Percentiles rank a stretch among this genome's conserved stretches.
Evolutionary conservation across 768 basidiomycete genomes (phyloP).

Genomic region (Stropharia rugosoannulata): DNA sequence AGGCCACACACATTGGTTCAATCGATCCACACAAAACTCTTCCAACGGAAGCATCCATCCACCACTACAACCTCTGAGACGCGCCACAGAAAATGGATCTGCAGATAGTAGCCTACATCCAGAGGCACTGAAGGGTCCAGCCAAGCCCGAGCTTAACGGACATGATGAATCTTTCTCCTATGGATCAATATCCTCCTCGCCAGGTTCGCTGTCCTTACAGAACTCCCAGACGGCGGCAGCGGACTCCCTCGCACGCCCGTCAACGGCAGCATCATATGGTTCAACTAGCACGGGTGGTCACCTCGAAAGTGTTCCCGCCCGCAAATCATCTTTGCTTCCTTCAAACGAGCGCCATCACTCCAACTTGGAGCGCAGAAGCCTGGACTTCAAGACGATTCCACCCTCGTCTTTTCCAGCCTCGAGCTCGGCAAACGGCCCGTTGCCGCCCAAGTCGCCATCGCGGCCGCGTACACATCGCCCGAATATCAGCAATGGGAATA

Average conservation of each 20-base stretch:
- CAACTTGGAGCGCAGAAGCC: slow-evolving; percentile 17
- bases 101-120: slow-evolving; percentile 12
- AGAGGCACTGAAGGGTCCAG: slow-evolving; percentile 14
- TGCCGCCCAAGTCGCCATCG: slow-evolving; percentile 8
- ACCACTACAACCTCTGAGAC: slow-evolving; percentile 16
- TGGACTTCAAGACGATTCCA: slow-evolving; percentile 12
- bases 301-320: slow-evolving; percentile 18
- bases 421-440: background rate
- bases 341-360: slow-evolving; percentile 14
- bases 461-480: slow-evolving; percentile 7
- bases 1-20: slow-evolving; percentile 21
- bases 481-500: slow-evolving; percentile 17
- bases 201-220: slow-evolving; percentile 22
- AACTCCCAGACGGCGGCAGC: slow-evolving; percentile 16
- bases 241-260: slow-evolving; percentile 20
- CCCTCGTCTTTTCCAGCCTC: background rate
- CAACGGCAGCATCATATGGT: slow-evolving; percentile 13
- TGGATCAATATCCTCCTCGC: slow-evolving; percentile 28
- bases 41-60: slow-evolving; percentile 9
- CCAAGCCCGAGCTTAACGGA: slow-evolving; percentile 20
- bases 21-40: slow-evolving; percentile 4
- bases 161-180: slow-evolving; percentile 25
- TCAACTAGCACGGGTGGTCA: slow-evolving; percentile 17
- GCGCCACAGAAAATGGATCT: slow-evolving; percentile 16
- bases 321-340: slow-evolving; percentile 25